Conservation (phyloP, 441 rosid genomes). For the Pelargonium fulgidum region DNA sequence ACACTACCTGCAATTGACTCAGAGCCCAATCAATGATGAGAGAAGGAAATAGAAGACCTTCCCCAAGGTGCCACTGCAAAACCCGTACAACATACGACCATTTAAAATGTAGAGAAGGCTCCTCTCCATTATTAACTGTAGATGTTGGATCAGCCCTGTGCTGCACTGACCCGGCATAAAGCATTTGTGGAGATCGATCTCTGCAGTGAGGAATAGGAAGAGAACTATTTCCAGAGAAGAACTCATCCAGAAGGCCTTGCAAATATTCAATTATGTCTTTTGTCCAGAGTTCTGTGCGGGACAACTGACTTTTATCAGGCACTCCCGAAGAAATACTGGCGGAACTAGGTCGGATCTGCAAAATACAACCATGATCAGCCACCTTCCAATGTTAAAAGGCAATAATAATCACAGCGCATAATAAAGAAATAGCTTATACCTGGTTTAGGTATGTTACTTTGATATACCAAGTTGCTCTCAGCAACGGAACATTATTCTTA, state of each 20-base stretch:
- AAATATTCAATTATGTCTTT: slow-evolving; percentile 91
- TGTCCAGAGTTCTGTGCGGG: slow-evolving; percentile 92
- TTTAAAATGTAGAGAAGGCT: slow-evolving; percentile 76
- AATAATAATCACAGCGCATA: slow-evolving; percentile 4
- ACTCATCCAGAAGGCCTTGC: slow-evolving; percentile 81
- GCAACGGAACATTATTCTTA: slow-evolving; percentile 89
- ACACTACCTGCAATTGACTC: slow-evolving; percentile 69
- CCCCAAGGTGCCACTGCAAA: slow-evolving; percentile 89
- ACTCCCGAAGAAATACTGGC: slow-evolving; percentile 57
- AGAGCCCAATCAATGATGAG: slow-evolving; percentile 95
- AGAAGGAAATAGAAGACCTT: slow-evolving; percentile 88
- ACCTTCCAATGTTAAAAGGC: slow-evolving; percentile 17
- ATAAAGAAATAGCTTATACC: slow-evolving; percentile 32
- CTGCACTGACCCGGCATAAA: slow-evolving; percentile 58
- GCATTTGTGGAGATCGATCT: slow-evolving; percentile 68
- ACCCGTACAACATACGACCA: slow-evolving; percentile 97
- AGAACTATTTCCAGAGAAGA: slow-evolving; percentile 50
- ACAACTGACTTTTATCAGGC: slow-evolving; percentile 61
- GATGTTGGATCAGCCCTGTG: slow-evolving; percentile 47
- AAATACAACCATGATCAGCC: slow-evolving; percentile 25
- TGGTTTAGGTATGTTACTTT: slow-evolving; percentile 96
- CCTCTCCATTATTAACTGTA: slow-evolving; percentile 55
- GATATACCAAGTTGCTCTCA: slow-evolving; percentile 95
- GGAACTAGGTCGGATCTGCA: slow-evolving; percentile 45
- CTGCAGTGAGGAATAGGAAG: slow-evolving; percentile 54